Conservation (phyloP, 2,329 filamentous ascomycete genomes). For the Ceratocystis harringtonii region DNA sequence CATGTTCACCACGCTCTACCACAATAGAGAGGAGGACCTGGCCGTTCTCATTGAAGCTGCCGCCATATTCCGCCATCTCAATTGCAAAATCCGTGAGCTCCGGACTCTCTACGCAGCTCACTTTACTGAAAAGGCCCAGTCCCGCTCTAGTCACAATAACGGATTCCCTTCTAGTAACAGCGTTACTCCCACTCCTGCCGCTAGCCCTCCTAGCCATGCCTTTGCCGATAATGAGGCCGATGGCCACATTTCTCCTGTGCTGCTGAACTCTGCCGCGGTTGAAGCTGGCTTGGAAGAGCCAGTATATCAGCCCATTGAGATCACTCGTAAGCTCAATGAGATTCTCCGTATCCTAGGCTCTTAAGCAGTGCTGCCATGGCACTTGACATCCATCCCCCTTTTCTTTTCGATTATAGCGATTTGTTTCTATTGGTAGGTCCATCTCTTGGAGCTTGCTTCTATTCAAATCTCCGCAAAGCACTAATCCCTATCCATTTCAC, state of each 20-base stretch:
- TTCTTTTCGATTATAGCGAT: neutral
- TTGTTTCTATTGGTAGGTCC: neutral
- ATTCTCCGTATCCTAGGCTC: neutral
- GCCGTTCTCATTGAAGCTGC: neutral
- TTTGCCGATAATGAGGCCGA: neutral
- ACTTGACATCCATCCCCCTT: neutral
- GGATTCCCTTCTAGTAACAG: neutral
- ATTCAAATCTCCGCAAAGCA: neutral
- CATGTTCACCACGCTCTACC: neutral
- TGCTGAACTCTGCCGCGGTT: neutral
- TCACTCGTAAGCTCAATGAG: conserved; percentile 2
- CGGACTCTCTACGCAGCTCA: neutral
- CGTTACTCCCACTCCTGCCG: neutral
- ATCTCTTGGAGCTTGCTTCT: neutral
- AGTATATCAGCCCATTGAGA: neutral
- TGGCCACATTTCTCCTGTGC: neutral
- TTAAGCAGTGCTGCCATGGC: neutral
- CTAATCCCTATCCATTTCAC: neutral
- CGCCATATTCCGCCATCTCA: neutral
- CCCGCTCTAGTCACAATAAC: neutral
- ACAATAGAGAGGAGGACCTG: neutral
- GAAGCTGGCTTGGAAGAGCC: neutral
- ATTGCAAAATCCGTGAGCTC: neutral
- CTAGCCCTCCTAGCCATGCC: neutral
- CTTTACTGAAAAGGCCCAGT: neutral